Base-by-base conservation (phyloP, 441 rosid genomes). In the Aleurites moluccanus region DNA sequence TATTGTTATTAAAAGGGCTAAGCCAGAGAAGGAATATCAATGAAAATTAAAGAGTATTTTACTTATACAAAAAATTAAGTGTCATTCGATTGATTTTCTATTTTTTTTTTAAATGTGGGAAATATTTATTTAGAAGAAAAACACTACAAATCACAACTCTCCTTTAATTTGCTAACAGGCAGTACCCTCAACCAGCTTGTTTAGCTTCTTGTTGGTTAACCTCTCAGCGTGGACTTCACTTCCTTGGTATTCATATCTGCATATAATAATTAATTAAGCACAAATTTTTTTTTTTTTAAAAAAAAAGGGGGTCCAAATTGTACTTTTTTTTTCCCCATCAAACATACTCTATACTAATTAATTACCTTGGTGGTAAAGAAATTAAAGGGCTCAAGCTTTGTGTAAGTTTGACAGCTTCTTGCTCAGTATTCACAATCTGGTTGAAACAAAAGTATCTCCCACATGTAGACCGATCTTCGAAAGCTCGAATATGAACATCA, bases 401-500 rank as follows among this genome's bases (percentile, higher is more conserved):
- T 0, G 84, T 88, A 64, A 93, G 89, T 62, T 87, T 83, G 27
- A 88, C 78, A 62, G 97, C 86, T 73, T 87, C 83, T 72, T 91
- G 89, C 70, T 88, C 89, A 0, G 88, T 85, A 49, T 83, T 86
- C 23, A 86, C 96, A 11, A 85, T 87, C 76, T 86, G 89, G 42
- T 88, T 84, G 86, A 91, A 92, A 82, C 96, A 91, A 52, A 92
- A 89, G 80, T 92, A 92, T 61, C 98, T 75, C 8, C 98, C 98
- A 63, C 84, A 77, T 2, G 98, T 84, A 0, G 96, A 89, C 20
- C 45, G 77, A 50, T 92, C 93, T 67, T 88, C 88, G 3, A 89
- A 86, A n/a, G 88, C 91, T 74, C 90, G 83, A 74, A 92, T 87
- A 65, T 92, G 93, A 42, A 89, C 88, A 53, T 91, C 87, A 1